These are phyloP conservation scores for Platanthera guangdongensis DNA, from an alignment of 106 monocot species.

Conservation along the genomic window DNA sequence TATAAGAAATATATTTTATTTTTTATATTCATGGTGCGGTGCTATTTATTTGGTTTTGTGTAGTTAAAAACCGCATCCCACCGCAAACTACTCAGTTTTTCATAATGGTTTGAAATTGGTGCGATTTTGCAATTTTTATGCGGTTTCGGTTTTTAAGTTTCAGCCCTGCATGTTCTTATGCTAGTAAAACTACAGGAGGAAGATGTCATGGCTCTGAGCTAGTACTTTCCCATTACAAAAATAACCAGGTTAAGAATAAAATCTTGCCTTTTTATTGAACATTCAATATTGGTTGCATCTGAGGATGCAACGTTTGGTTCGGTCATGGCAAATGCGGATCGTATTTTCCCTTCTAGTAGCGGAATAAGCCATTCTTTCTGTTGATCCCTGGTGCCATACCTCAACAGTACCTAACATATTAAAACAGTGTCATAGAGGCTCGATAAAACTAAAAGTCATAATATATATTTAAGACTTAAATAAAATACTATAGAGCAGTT, in stretches of 20 bases:
- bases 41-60: no score
- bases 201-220: neutral
- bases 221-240: neutral
- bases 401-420: constrained; percentile 64
- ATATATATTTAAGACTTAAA: neutral
- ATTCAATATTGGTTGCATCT: constrained; percentile 98
- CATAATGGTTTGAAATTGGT: no score
- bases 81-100: no score
- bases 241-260: neutral
- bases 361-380: constrained; percentile 82
- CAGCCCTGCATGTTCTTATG: neutral
- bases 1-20: no score
- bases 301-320: constrained; percentile 98
- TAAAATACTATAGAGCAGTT: neutral
- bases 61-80: no score
- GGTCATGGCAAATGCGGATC: constrained; percentile 99
- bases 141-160: no score
- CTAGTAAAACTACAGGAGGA: neutral
- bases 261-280: constrained; percentile 65
- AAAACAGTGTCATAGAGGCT: neutral
- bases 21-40: no score
- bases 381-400: constrained; percentile 92
- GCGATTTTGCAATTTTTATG: no score
- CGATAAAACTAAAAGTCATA: neutral
- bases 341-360: constrained; percentile 79